These are phyloP conservation scores for Citrullus mucosospermus DNA, from an alignment of 306 rosid genomes.

Conservation along the genomic window DNA sequence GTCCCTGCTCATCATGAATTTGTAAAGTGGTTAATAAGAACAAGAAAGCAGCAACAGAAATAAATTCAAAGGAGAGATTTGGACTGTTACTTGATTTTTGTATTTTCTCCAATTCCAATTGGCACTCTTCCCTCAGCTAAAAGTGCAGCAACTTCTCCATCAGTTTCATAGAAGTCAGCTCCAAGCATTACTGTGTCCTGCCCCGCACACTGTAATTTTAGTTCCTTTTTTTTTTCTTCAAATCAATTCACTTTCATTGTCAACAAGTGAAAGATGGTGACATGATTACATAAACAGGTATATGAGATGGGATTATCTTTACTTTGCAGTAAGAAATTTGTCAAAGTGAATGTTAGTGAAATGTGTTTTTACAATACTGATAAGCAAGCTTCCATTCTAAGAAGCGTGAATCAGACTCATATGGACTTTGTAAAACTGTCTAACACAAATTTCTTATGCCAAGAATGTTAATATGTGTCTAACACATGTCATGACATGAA, in stretches of 20 bases:
- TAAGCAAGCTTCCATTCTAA: not conserved
- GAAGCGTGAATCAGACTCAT: too few species aligned
- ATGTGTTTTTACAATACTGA: not conserved
- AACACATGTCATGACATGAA: too few species aligned
- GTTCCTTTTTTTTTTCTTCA: not conserved
- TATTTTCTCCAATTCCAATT: constrained; percentile 75
- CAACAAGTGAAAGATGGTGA: not conserved
- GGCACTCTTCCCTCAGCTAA: constrained; percentile 80
- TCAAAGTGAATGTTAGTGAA: not conserved
- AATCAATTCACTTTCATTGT: not conserved
- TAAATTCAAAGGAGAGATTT: not conserved
- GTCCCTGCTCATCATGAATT: constrained; percentile 31
- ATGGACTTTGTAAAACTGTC: too few species aligned
- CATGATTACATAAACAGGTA: not conserved
- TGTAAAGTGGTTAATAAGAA: constrained; percentile 8
- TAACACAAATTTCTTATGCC: too few species aligned
- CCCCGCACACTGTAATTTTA: not conserved
- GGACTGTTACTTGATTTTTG: constrained; percentile 51
- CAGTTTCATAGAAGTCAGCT: constrained; percentile 85
- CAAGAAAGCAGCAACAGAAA: not conserved
- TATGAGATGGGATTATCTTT: not conserved
- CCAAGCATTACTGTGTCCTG: constrained; percentile 97
- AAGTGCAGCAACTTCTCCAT: constrained; percentile 39
- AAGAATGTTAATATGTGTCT: too few species aligned
- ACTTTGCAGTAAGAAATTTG: not conserved